Percentiles rank a stretch among this genome's conserved stretches.
Conservation (phyloP, 768 basidiomycete genomes). For the Rickenella mellea region DNA sequence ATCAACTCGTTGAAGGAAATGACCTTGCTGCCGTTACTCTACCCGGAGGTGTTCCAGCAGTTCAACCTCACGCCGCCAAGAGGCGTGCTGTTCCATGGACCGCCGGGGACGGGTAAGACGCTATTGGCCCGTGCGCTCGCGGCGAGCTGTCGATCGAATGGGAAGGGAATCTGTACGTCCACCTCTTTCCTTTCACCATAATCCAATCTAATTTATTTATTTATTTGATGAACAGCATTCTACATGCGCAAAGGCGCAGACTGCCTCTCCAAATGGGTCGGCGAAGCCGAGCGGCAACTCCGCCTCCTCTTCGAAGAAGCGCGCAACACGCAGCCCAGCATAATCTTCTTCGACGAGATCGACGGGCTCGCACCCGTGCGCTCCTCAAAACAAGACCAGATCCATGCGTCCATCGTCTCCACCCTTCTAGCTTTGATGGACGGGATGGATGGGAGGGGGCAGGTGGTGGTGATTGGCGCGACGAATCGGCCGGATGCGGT, state of each 20-base stretch:
- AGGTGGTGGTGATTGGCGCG: conserved; percentile 95
- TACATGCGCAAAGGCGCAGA: conserved; percentile 99
- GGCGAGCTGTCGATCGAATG: conserved; percentile 80
- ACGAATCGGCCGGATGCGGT: conserved; percentile 98
- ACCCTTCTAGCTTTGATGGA: conserved; percentile 97
- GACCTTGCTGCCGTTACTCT: conserved; percentile 90
- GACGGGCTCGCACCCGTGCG: conserved; percentile 97
- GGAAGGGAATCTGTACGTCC: conserved; percentile 75
- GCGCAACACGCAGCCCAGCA: conserved; percentile 81
- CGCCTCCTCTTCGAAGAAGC: conserved; percentile 96
- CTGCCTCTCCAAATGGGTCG: conserved; percentile 97
- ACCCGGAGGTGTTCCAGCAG: conserved; percentile 93
- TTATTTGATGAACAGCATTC: conserved; percentile 52
- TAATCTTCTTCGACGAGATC: conserved; percentile 99
- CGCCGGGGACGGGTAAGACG: conserved; percentile 98
- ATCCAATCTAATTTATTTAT: not conserved
- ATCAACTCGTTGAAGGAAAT: conserved; percentile 97
- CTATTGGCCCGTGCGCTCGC: conserved; percentile 89
- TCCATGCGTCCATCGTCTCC: conserved; percentile 95
- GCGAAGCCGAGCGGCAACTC: conserved; percentile 94
- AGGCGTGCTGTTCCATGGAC: conserved; percentile 95
- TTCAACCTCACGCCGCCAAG: conserved; percentile 93
- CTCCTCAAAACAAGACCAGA: conserved; percentile 98
- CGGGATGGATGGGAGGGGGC: conserved; percentile 97
- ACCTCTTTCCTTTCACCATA: not conserved